A percentile compares a stretch with the other conserved stretches of the same genome.
Evolutionary conservation across 2,329 filamentous ascomycete species (phyloP).

Genomic region (Macrophomina pseudophaseolina): DNA sequence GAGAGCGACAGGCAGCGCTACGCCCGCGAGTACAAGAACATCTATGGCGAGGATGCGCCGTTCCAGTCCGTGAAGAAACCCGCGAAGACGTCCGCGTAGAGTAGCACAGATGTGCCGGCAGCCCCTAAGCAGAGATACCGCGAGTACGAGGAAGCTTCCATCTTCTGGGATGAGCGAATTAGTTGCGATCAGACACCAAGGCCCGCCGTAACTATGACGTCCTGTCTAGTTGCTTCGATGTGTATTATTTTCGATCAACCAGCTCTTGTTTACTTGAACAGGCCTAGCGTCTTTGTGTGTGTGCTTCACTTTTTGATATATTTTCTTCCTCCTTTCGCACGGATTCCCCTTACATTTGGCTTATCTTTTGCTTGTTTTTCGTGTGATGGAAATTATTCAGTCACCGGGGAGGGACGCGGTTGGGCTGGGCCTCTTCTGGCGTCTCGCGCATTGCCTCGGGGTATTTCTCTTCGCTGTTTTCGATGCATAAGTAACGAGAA

Average conservation of each 20-base stretch:
- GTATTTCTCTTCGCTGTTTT: not conserved
- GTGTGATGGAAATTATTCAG: not conserved
- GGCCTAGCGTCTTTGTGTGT: no score
- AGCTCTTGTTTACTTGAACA: not conserved
- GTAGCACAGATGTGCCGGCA: not conserved
- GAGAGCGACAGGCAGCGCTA: constrained; percentile 36
- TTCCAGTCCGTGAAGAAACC: no score
- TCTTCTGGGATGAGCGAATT: not conserved
- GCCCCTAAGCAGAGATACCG: not conserved
- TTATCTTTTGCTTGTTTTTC: not conserved
- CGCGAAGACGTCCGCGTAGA: not conserved
- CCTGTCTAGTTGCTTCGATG: constrained; percentile 8
- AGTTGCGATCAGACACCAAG: not conserved
- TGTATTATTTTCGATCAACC: not conserved
- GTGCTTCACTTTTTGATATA: not conserved
- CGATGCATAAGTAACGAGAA: not conserved
- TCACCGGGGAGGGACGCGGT: not conserved
- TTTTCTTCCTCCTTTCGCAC: not conserved
- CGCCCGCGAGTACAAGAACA: constrained; percentile 36
- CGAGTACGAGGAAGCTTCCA: not conserved
- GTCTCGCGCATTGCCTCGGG: not conserved
- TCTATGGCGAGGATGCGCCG: constrained; percentile 32
- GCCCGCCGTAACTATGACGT: not conserved
- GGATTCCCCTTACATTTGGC: not conserved
- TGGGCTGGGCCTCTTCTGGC: not conserved